Percentiles rank a stretch among this genome's conserved stretches.
Evolutionary conservation across 441 rosid species (phyloP).

Genomic region (Brassica balearica): DNA sequence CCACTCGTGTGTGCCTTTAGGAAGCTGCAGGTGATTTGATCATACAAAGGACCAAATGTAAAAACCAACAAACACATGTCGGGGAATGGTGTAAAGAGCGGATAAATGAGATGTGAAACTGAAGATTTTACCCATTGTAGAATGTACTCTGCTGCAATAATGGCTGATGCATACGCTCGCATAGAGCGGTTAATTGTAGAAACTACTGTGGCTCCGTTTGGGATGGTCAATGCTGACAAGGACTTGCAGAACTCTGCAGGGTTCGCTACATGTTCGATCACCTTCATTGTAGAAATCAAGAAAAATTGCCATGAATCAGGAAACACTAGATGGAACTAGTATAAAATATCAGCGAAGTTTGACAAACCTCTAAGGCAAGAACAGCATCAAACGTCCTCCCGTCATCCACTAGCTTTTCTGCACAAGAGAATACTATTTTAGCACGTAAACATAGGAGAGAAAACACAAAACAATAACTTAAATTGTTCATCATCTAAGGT

Average conservation of each 20-base stretch:
- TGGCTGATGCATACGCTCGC: constrained; percentile 86
- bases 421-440: constrained; percentile 23
- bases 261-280: constrained; percentile 94
- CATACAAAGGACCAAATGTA: constrained; percentile 24
- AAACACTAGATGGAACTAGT: not conserved
- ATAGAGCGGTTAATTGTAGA: constrained; percentile 89
- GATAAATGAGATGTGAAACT: constrained; percentile 11
- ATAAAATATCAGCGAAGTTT: not conserved
- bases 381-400: constrained; percentile 81
- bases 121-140: constrained; percentile 76
- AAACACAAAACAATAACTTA: not conserved
- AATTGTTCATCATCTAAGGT: constrained; percentile 24
- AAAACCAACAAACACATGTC: constrained; percentile 10
- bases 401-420: constrained; percentile 87
- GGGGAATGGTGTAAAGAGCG: not conserved
- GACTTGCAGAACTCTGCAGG: constrained; percentile 96
- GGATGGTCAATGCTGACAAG: constrained; percentile 64
- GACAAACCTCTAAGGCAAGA: constrained; percentile 75
- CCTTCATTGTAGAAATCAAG: constrained; percentile 52
- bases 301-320: constrained; percentile 47
- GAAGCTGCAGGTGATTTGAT: constrained; percentile 61
- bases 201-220: constrained; percentile 76
- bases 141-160: constrained; percentile 90
- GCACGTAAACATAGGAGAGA: constrained; percentile 12
- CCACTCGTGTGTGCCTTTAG: constrained; percentile 89